Evolutionary conservation across 177 flowering plant genomes (phyloP).

Genomic region (Vitis hybrid): DNA sequence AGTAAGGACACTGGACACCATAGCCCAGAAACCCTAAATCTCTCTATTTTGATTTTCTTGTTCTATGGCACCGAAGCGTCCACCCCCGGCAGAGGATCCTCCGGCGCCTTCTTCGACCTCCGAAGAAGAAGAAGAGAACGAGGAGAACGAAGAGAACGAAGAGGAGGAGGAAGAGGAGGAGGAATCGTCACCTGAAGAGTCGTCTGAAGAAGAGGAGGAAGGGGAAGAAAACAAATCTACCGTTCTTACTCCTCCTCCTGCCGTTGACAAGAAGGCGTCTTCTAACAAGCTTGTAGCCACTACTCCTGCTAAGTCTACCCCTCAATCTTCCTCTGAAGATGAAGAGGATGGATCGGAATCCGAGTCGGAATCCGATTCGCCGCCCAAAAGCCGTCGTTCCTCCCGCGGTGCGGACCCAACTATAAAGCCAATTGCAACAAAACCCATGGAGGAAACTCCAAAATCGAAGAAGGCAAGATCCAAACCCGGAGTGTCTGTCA

Average conservation of each 20-base stretch:
- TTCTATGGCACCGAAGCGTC: constrained; percentile 27
- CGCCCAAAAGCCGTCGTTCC: neutral
- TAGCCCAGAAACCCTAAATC: too few relatives aligned
- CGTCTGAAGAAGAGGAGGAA: constrained; percentile 9
- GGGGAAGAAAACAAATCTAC: constrained; percentile 1
- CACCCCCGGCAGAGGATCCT: constrained; percentile 20
- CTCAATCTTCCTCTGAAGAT: constrained; percentile 10
- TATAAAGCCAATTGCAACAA: constrained; percentile 26
- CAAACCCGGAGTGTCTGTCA: constrained; percentile 13
- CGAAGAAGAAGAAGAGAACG: constrained; percentile 2
- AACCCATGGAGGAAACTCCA: constrained; percentile 27
- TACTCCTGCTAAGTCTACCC: neutral
- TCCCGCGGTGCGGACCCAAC: neutral
- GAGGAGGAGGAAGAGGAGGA: constrained; percentile 6
- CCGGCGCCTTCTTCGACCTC: constrained; percentile 21
- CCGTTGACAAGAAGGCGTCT: neutral
- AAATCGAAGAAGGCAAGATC: constrained; percentile 20
- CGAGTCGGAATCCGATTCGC: constrained; percentile 14
- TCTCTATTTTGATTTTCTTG: neutral
- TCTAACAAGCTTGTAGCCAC: neutral
- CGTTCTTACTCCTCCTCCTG: neutral
- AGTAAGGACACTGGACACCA: too few relatives aligned
- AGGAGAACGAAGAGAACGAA: neutral
- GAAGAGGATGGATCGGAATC: constrained; percentile 17
- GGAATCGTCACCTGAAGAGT: constrained; percentile 16